These are phyloP conservation scores for Debaryomyces maramus DNA, from an alignment of 805 yeast genomes.

Conservation along the genomic window DNA sequence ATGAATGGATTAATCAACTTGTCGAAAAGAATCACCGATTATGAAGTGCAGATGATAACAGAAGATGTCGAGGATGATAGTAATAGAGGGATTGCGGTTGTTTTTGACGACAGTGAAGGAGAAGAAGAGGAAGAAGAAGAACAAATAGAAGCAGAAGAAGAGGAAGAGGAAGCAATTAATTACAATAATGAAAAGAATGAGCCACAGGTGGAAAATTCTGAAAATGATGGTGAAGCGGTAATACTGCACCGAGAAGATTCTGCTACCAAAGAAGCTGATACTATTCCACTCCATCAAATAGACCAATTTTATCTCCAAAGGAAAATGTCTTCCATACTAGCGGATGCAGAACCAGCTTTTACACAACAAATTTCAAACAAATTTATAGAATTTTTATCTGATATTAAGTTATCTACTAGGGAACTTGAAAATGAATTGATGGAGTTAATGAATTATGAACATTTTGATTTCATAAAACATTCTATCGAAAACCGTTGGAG, in stretches of 20 bases:
- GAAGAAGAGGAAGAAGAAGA: slow-evolving; percentile 29
- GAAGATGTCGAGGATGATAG: slow-evolving; percentile 17
- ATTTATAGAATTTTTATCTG: slow-evolving; percentile 41
- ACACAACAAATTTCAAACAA: slow-evolving; percentile 38
- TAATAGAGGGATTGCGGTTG: slow-evolving; percentile 40
- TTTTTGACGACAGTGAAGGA: slow-evolving; percentile 45
- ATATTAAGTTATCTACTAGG: slow-evolving; percentile 34
- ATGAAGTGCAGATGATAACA: slow-evolving; percentile 16
- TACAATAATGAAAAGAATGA: slow-evolving; percentile 23
- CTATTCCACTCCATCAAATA: slow-evolving; percentile 14
- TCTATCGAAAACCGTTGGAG: slow-evolving; percentile 51
- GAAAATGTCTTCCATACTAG: slow-evolving; percentile 38
- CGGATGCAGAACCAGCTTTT: slow-evolving; percentile 37
- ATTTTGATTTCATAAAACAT: slow-evolving; percentile 48
- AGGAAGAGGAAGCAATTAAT: slow-evolving; percentile 21
- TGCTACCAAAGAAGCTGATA: background rate
- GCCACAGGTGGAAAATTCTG: slow-evolving; percentile 12
- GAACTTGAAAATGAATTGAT: slow-evolving; percentile 56
- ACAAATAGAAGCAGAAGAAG: slow-evolving; percentile 22
- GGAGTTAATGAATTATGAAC: slow-evolving; percentile 52
- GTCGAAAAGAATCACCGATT: slow-evolving; percentile 53
- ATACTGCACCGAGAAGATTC: background rate
- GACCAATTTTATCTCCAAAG: slow-evolving; percentile 54
- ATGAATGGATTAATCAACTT: slow-evolving; percentile 49
- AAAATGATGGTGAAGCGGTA: slow-evolving; percentile 8